Conservation (phyloP, 2,329 filamentous ascomycete genomes). For the Beauveria scarabaeidicola region DNA sequence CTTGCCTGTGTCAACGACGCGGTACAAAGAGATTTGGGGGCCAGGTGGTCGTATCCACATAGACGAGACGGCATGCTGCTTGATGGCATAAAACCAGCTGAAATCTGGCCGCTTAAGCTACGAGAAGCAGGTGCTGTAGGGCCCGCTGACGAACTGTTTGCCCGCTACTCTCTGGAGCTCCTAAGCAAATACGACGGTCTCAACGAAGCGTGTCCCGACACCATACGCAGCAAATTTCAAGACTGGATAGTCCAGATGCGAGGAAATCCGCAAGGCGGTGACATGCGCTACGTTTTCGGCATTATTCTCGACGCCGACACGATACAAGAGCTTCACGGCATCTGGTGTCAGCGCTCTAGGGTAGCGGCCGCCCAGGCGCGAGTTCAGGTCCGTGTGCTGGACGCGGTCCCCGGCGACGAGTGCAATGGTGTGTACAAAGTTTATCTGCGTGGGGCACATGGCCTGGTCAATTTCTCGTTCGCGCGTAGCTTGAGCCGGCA, state of each 20-base stretch:
- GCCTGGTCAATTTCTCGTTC: not conserved
- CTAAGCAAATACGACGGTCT: not conserved
- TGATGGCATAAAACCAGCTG: not conserved
- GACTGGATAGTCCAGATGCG: not conserved
- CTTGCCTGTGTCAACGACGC: constrained; percentile 2
- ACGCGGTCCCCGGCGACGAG: not conserved
- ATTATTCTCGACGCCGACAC: not conserved
- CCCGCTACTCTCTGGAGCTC: not conserved
- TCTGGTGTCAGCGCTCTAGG: not conserved
- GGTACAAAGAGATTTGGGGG: not conserved
- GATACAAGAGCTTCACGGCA: not conserved
- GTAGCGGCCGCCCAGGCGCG: not conserved
- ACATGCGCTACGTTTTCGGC: constrained; percentile 8
- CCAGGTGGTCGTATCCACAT: not conserved
- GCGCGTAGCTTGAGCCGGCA: not conserved
- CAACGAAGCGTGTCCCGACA: not conserved
- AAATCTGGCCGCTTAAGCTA: not conserved
- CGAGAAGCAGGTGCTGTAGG: not conserved
- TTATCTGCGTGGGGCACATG: not conserved
- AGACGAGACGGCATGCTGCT: not conserved
- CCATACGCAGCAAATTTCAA: not conserved
- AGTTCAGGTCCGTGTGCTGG: not conserved
- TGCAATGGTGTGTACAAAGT: not conserved
- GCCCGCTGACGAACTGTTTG: not conserved
- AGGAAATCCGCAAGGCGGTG: not conserved